Conservation (phyloP, 2,329 filamentous ascomycete species). For the Ascocoryne sarcoides region DNA sequence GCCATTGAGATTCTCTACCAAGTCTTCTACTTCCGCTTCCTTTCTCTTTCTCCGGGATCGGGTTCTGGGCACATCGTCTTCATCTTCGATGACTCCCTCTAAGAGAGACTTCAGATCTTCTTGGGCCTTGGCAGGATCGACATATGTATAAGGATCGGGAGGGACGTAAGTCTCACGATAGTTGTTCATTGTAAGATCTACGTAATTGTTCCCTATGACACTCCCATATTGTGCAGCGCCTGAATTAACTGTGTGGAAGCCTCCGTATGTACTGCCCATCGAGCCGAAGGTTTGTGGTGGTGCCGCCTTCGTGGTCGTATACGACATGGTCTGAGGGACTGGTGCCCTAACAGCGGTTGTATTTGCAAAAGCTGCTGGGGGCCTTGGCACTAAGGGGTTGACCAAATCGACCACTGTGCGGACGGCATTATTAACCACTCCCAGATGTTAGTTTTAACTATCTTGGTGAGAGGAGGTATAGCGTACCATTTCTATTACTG, state of each 20-base stretch:
- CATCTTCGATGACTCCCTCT: slow-evolving; percentile 71
- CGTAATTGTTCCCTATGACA: slow-evolving; percentile 21
- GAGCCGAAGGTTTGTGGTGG: slow-evolving; percentile 24
- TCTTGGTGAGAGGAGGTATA: no score
- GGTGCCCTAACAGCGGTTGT: slow-evolving; percentile 19
- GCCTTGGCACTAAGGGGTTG: slow-evolving; percentile 22
- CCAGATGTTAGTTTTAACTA: slow-evolving; percentile 23
- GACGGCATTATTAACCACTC: slow-evolving; percentile 22
- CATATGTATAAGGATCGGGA: slow-evolving; percentile 25
- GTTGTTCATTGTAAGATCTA: slow-evolving; percentile 25
- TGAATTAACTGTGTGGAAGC: slow-evolving; percentile 22
- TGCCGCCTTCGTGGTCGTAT: slow-evolving; percentile 24
- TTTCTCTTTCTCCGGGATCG: slow-evolving; percentile 32
- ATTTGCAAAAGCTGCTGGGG: slow-evolving; percentile 14
- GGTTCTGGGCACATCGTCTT: slow-evolving; percentile 36
- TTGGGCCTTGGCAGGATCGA: slow-evolving; percentile 60
- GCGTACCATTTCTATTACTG: background rate
- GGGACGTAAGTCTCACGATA: slow-evolving; percentile 16
- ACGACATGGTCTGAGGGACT: slow-evolving; percentile 13
- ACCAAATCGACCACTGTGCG: slow-evolving; percentile 19
- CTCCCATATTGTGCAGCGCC: background rate
- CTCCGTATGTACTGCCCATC: slow-evolving; percentile 22
- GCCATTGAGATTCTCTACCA: slow-evolving; percentile 29
- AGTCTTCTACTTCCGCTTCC: slow-evolving; percentile 24
- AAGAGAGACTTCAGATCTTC: slow-evolving; percentile 75